Base-by-base conservation (phyloP, 768 basidiomycete genomes). In the Lactarius vividus region DNA sequence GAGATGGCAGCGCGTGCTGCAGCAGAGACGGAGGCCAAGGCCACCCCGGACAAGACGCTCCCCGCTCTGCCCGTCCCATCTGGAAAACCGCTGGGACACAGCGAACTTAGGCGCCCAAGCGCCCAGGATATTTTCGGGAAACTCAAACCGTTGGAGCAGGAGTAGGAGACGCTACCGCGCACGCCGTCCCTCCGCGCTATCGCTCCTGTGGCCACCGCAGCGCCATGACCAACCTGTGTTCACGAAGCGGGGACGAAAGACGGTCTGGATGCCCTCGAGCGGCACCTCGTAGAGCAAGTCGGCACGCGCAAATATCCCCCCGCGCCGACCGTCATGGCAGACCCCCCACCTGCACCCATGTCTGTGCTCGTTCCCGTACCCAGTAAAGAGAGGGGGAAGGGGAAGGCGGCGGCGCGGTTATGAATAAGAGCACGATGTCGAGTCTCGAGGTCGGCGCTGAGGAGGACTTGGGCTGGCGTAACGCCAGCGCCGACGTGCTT, bases 211-310 rank as follows among this genome's bases (percentile, higher is more conserved):
- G 31, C 71, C 71, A 9, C 71, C 73, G 5, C 52, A 13, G 65
- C 26, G 46, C 61, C 63, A 11, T 29, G 49, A 54, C 26, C n/a
- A 23, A 4, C 46, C 33, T n/a, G 54, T 5, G 10, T 31, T 35
- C 28, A 7, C 33, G 7, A 62, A 11, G 59, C 63, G 4, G 60
- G 52, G 9, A 4, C 65, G 57, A 11, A 4, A 23, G n/a, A 59
- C 58, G 90, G 89, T 10, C 76, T 93, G 4, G 90, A 93, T 68
- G 90, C 86, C 3, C 76, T 93, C 8, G 91, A 93, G 72, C 79
- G 84, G 57, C 79, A 85, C 59, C 77, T 93, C 4, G 75, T 89
- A 1, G 85, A 84, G 0, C 85, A 92, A 71, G 90, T 92, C 8
- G 91, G 91, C 31, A 92, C 90, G 23, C 80, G 86, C 58, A 80